These are phyloP conservation scores for Linnemannia schmuckeri DNA, from an alignment of 192 early-diverging fungal genomes.

Conservation along the genomic window DNA sequence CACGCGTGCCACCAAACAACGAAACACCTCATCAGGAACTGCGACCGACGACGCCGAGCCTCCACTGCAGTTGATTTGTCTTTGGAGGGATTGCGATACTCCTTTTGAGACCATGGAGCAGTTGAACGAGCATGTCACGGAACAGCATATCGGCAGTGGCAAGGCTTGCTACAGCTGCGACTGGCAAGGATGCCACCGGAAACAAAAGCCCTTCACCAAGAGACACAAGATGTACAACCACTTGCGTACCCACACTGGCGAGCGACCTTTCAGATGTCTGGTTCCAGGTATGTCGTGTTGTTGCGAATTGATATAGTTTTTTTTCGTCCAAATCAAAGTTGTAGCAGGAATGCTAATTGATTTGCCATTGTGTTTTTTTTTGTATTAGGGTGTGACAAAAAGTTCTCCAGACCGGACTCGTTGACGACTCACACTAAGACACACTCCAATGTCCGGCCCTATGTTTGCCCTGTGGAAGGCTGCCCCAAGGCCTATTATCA, in stretches of 20 bases:
- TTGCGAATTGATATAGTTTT: neutral
- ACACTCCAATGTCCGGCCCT: constrained; percentile 70
- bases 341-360: neutral
- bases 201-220: constrained; percentile 72
- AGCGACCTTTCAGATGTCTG: constrained; percentile 77
- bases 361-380: neutral
- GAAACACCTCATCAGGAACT: neutral
- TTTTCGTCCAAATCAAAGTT: neutral
- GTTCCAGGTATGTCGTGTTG: constrained; percentile 54
- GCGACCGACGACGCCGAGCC: constrained; percentile 8
- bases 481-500: constrained; percentile 77
- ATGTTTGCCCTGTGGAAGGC: constrained; percentile 61
- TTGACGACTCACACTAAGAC: constrained; percentile 69
- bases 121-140: constrained; percentile 65
- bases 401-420: constrained; percentile 63
- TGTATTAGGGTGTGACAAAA: constrained; percentile 56
- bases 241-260: constrained; percentile 79
- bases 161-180: constrained; percentile 66
- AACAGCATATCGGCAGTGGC: constrained; percentile 69
- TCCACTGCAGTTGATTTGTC: constrained; percentile 52
- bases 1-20: neutral
- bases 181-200: constrained; percentile 61
- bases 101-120: constrained; percentile 59
- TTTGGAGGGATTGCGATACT: constrained; percentile 63
- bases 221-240: constrained; percentile 81